These are phyloP conservation scores for Ceratocystis papillata DNA, from an alignment of 2,329 filamentous ascomycete species.

Conservation along the genomic window DNA sequence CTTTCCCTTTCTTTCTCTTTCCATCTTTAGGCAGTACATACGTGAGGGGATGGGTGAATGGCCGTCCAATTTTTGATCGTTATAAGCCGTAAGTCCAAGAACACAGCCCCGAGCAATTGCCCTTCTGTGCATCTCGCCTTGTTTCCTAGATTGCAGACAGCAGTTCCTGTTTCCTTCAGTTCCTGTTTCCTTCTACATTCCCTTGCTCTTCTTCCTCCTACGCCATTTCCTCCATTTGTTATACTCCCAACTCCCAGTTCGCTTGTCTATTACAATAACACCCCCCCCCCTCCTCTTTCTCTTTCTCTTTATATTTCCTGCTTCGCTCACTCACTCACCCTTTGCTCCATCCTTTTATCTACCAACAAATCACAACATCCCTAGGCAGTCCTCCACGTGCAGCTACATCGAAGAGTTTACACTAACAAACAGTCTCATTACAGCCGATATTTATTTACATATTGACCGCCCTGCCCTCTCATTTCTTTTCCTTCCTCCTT, in stretches of 20 bases:
- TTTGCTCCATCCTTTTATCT: neutral
- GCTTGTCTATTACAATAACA: too few relatives aligned
- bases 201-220: constrained; percentile 13
- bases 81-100: constrained; percentile 4
- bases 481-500: constrained; percentile 23
- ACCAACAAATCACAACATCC: neutral
- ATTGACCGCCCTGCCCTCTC: constrained; percentile 25
- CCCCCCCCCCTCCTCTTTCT: neutral
- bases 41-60: neutral
- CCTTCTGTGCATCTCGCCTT: neutral
- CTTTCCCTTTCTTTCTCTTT: neutral
- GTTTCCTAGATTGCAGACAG: neutral
- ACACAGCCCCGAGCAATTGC: neutral
- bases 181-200: neutral
- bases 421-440: neutral
- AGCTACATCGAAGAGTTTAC: neutral
- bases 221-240: neutral
- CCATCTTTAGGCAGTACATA: neutral
- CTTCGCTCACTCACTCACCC: too few relatives aligned
- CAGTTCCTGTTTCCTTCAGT: neutral
- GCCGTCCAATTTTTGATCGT: neutral
- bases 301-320: constrained; percentile 4
- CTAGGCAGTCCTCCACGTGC: neutral
- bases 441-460: constrained; percentile 1
- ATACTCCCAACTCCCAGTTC: too few relatives aligned